Percentiles rank a stretch among this genome's conserved stretches.
Conservation (phyloP, 2,329 filamentous ascomycete genomes). For the Colletotrichum spinosum region DNA sequence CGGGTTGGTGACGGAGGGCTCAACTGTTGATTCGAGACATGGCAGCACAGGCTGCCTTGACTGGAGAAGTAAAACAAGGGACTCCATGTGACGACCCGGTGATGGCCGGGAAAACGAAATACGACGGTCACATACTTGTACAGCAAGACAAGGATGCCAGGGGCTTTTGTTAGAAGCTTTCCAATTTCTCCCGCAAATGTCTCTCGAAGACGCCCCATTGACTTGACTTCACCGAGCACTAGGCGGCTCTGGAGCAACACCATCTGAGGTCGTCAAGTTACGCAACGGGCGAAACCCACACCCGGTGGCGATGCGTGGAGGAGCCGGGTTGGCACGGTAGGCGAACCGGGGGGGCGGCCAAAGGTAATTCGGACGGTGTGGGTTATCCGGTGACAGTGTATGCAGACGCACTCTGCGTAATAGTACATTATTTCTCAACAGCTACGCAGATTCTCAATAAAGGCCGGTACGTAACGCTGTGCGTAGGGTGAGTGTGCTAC, state of each 20-base stretch:
- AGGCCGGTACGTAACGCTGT: constrained; percentile 31
- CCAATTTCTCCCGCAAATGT: constrained; percentile 14
- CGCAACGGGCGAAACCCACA: neutral
- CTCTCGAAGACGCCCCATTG: neutral
- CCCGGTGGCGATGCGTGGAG: neutral
- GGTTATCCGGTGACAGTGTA: constrained; percentile 1
- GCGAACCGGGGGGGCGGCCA: constrained; percentile 1
- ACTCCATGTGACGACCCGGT: constrained; percentile 15
- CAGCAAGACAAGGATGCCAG: constrained; percentile 16
- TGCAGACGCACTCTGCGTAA: neutral
- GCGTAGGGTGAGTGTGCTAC: constrained; percentile 18
- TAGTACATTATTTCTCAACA: too few species aligned
- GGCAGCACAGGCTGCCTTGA: constrained; percentile 16
- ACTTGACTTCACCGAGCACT: constrained; percentile 16
- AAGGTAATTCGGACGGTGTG: constrained; percentile 10
- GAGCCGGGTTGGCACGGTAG: constrained; percentile 7
- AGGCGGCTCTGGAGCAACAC: too few species aligned
- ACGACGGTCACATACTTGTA: constrained; percentile 15
- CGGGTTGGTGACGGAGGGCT: neutral
- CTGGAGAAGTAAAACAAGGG: constrained; percentile 13
- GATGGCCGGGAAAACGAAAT: constrained; percentile 30
- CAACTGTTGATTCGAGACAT: constrained; percentile 10
- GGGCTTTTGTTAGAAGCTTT: constrained; percentile 8
- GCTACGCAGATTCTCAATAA: too few species aligned
- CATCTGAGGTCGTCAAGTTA: neutral